Evolutionary conservation across 2,329 filamentous ascomycete species (phyloP), one percentile per base, ranked within the genome.

Genomic region (Fusarium palustre): DNA sequence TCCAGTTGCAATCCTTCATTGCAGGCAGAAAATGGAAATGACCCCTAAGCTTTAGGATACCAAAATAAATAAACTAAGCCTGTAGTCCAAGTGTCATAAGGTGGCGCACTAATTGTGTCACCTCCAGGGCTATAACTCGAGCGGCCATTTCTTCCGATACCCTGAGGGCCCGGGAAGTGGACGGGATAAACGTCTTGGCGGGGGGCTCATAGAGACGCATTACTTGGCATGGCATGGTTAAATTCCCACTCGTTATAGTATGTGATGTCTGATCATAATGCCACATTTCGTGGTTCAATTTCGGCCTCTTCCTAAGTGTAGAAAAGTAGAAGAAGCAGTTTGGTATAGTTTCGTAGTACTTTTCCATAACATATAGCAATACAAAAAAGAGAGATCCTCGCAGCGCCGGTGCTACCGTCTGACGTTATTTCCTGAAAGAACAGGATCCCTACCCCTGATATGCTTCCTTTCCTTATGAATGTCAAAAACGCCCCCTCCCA

Each of bases 401-500:
- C 38, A 61, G 65, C 46, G 60, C 48, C 48, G 33, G 54, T 49
- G 38, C 22, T 30, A 50, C 54, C 30, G 33, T 47, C 59, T 28
- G 49, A 58, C 52, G 39, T 54, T 63, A 42, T 43, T 53, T 52
- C 48, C 24, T 49, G 45, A 55, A 22, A 48, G 42, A 28, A 54
- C 28, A 39, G 36, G 22, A 39, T 41, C 59, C 41, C 36, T 38
- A n/a, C 47, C 60, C 28, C n/a, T 63, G 28, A 53, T 59, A 38
- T 65, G 57, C 43, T 67, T 62, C 57, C 61, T 33, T 50, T 48
- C 43, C 33, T 25, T 25, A 18, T 52, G 15, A 52, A 52, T 52
- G 11, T 52, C 48, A 52, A 52, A 64, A 74, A 74, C 72, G 72
- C 72, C 72, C 72, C 54, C 66, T 59, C 58, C 54, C 68, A 74